Evolutionary conservation across 2,329 filamentous ascomycete species (phyloP), one percentile per base, ranked within the genome.

Genomic region (Cercospora sojina): DNA sequence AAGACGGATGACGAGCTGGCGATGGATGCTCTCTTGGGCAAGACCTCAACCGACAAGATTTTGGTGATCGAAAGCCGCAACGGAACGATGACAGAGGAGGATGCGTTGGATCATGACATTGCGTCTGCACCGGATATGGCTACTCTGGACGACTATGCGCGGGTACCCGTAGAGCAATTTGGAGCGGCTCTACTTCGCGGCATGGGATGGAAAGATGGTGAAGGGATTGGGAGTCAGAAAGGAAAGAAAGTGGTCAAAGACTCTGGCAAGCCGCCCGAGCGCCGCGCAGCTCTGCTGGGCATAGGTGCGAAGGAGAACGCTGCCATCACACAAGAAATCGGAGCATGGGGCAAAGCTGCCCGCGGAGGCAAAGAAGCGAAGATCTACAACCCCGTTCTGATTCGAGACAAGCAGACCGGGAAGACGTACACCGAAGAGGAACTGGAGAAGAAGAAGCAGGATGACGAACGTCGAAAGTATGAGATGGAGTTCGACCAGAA

Each of bases 141-240:
- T 3, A 91, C 88, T 0, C 81, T 96, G 18, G 91, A 91, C 35
- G 92, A 95, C 74, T 98, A 98, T 80, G 90, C 91, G 66, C 88
- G 90, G 12, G 90, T 97, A 68, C 94, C 95, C 0, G 92, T 98
- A 16, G 94, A 97, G 72, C 93, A 97, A 73, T 99, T 98, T 71
- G 95, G 95, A 7, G 91, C 93, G 18, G 93, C 93, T 0, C 84
- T 98, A 70, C 84, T 99, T 38, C 88, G 93, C 32, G 93, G 93
- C 9, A 97, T 98, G 91, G 95, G 95, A 8, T 97, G 94, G 93
- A 93, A 97, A 74, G 87, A 88, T 69, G 87, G 84, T 18, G 83
- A 87, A 69, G 80, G 82, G 43, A 83, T 88, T 60, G 82, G 90
- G 80, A 82, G 84, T 25, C 81, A 85, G 63, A 79, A 79, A 27